Evolutionary conservation across 116 monocot species (phyloP), one percentile per base, ranked within the genome.

Genomic region (Iris pallida): DNA sequence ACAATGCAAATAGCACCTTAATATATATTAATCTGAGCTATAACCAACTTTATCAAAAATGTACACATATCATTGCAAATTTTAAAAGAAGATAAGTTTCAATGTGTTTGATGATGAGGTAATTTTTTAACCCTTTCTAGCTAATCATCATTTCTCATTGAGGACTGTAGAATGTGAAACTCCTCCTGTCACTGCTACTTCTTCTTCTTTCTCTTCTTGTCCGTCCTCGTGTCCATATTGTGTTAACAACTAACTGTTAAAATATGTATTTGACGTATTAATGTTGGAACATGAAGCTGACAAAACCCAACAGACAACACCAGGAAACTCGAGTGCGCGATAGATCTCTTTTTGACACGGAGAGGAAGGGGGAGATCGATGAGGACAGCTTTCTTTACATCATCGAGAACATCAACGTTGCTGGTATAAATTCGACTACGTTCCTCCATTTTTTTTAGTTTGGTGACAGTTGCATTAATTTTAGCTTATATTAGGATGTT

Each of bases 321-420:
- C 4, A 77, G 75, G 14, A 0, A 30, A 3, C 63, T 90, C 44
- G 86, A 82, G 77, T 90, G 90, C 45, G 90, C 90, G 51, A 87
- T 90, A 8, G 90, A 90, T 57, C 90, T 86, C 74, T 90, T 43
- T 59, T 90, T 8, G 87, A 87, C 8, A 87, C 90, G 0, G 81
- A 86, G 74, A 84, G 74, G 84, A 90, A 90, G 65, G 90, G 90
- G 42, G 90, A 90, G 79, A 90, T 90, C 70, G 86, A 79, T 43
- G 81, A 90, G 72, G 90, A 86, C 72, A 90, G 86, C 55, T 84
- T 90, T 5, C 90, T 90, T 55, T 90, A 90, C 87, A 90, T 90
- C 71, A 75, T 90, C 42, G 90, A 90, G 87, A 90, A 90, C 81
- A 90, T 90, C 56, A 90, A 90, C 18, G 74, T 74, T 57, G 74